phyloP scores from a whole-genome alignment of 345 rosid species.

The Hypericum perforatum region DNA sequence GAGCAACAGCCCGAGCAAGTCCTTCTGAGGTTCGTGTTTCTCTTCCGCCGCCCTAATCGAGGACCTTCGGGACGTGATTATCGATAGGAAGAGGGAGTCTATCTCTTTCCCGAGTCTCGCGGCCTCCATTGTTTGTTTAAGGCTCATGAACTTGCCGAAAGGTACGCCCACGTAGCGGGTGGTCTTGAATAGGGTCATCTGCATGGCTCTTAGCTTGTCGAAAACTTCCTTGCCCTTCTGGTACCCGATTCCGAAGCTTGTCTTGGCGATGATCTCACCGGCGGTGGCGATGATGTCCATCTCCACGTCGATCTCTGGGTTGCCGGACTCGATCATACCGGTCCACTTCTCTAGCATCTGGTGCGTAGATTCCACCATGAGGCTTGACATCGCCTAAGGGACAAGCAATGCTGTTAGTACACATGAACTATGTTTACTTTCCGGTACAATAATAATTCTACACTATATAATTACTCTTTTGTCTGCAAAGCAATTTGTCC shows the following conservation, averaged over 20 bases:
- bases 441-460: too few species aligned
- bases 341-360: conserved; percentile 71
- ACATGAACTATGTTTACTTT: too few species aligned
- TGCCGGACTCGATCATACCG: conserved; percentile 32
- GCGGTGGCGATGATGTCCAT: conserved; percentile 55
- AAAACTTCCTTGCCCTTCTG: conserved; percentile 45
- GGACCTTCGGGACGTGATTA: conserved; percentile 39
- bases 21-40: conserved; percentile 13
- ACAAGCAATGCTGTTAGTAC: neutral
- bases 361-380: conserved; percentile 73
- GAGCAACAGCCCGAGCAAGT: conserved; percentile 41
- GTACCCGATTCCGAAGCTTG: conserved; percentile 70
- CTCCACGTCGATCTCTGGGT: conserved; percentile 54
- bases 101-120: conserved; percentile 58
- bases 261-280: conserved; percentile 76
- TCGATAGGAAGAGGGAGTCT: conserved; percentile 47
- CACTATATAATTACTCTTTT: too few species aligned
- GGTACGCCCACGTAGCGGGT: conserved; percentile 89
- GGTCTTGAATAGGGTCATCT: conserved; percentile 55
- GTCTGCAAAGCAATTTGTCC: too few species aligned
- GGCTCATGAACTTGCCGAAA: conserved; percentile 40
- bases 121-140: conserved; percentile 41
- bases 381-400: conserved; percentile 48
- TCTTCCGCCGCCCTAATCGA: conserved; percentile 5
- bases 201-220: conserved; percentile 65